Base-by-base conservation (phyloP, 2,329 filamentous ascomycete species). In the Verticillium isaacii region DNA sequence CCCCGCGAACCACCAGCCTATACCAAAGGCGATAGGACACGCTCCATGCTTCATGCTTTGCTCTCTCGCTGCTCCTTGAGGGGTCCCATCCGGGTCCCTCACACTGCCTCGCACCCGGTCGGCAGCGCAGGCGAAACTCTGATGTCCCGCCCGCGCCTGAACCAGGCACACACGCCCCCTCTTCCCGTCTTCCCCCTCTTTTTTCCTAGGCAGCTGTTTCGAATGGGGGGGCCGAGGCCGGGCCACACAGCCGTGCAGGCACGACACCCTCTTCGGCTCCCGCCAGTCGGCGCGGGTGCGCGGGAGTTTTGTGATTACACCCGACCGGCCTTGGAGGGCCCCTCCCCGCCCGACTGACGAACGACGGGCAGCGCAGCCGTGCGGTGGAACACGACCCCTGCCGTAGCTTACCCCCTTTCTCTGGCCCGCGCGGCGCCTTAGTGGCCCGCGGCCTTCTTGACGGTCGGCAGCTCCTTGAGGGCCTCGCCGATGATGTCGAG, bases 401-500 rank as follows among this genome's bases (percentile, higher is more conserved):
- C 19, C 45, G n/a, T 50, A 14, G 41, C 41, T 36, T 14, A 11
- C 14, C 34, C 14, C 14, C 34, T 36, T 11, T 36, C 34, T 14
- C 14, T 36, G 3, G n/a, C 41, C 8, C n/a, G n/a, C 41, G 7
- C 17, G 14, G 15, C 41, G 9, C 19, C 25, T 6, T 72, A 79
- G 67, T 79, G 77, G 32, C 69, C 73, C 55, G 71, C 67, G 50
- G 74, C 68, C 68, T 76, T 74, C 66, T 74, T 72, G n/a, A 73
- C 75, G 29, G 70, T 87, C 2, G 93, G 93, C 60, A 99, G 83
- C 76, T 97, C 93, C 67, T 84, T 81, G 70, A 97, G 82, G 15
- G 94, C 89, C 72, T 93, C 88, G 65, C 87, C 84, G 72, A 99
- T 96, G 71, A 95, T 94, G 59, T 75, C 75, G 60, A 98, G 75